Evolutionary conservation across 2,329 filamentous ascomycete species (phyloP), one percentile per base, ranked within the genome.

Genomic region (Pseudogymnoascus destructans): DNA sequence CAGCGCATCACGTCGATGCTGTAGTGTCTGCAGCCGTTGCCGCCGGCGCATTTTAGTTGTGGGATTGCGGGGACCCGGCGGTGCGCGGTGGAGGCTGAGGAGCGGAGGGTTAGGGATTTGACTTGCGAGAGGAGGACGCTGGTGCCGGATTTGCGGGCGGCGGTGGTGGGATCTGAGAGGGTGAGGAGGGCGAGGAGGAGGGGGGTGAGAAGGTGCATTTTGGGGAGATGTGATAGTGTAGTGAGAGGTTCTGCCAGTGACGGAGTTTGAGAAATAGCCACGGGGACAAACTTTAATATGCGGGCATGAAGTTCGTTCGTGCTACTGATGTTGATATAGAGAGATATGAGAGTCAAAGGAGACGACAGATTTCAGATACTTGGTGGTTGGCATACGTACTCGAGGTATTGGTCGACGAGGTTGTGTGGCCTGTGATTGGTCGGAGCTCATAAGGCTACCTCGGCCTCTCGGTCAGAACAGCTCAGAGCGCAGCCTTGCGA

Each of bases 1-100:
- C 92, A 98, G 66, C 89, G 88, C 85, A 97, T 88, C 10, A 86
- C 75, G 64, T 95, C 87, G 61, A 95, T 74, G 23, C 81, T 73
- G 75, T 92, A 86, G 59, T 92, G 78, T 36, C 78, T 71, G 75
- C 84, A 87, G 57, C 76, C 75, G 7, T 74, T 77, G 57, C 82
- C 78, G 25, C 87, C 89, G 58, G 86, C 73, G 74, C 92, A 96
- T 66, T 76, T 80, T 11, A 96, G 79, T 74, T 95, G 85, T 0
- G 89, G 89, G 52, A 92, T 79, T 21, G 92, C 75, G 19, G 83
- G 68, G 35, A 90, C 80, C 62, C 92, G 89, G 25, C 90, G 87
- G 67, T 87, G 79, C 35, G 82, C 80, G 0, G 92, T 96, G 66
- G 80, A 74, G 56, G 79, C 76, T 61, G 78, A 77, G 63, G 79